phyloP scores from a whole-genome alignment of 2,329 filamentous ascomycete species.

The Fusarium sterilihyphosum region DNA sequence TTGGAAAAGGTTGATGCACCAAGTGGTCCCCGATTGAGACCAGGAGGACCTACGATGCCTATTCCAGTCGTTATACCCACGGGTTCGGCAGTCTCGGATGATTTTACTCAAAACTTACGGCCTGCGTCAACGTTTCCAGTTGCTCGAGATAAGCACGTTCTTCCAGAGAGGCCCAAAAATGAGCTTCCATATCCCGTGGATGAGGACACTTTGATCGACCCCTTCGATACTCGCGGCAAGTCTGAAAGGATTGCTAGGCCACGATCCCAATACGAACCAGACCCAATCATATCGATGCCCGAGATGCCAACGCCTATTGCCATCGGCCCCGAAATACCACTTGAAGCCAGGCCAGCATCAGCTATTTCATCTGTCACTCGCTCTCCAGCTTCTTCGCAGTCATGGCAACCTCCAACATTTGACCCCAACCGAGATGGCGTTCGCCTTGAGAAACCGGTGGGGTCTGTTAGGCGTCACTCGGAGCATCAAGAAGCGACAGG shows the following conservation, averaged over 20 bases:
- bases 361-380: constrained; percentile 40
- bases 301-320: constrained; percentile 39
- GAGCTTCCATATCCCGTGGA: constrained; percentile 54
- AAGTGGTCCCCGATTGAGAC: constrained; percentile 45
- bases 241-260: constrained; percentile 30
- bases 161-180: constrained; percentile 37
- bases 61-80: constrained; percentile 45
- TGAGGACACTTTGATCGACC: constrained; percentile 42
- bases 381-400: constrained; percentile 38
- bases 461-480: constrained; percentile 63
- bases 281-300: constrained; percentile 38
- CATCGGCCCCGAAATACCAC: constrained; percentile 36
- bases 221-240: constrained; percentile 35
- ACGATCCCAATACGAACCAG: constrained; percentile 33
- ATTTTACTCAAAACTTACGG: constrained; percentile 33
- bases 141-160: constrained; percentile 30
- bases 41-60: constrained; percentile 49
- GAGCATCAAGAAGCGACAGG: constrained; percentile 50
- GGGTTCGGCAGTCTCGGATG: constrained; percentile 29
- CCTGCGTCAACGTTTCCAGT: constrained; percentile 47
- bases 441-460: constrained; percentile 52
- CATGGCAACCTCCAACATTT: constrained; percentile 60
- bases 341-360: constrained; percentile 33
- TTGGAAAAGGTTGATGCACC: constrained; percentile 37
- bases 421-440: constrained; percentile 51